Conservation (phyloP, 768 basidiomycete genomes). For the Lentinula detonsa region DNA sequence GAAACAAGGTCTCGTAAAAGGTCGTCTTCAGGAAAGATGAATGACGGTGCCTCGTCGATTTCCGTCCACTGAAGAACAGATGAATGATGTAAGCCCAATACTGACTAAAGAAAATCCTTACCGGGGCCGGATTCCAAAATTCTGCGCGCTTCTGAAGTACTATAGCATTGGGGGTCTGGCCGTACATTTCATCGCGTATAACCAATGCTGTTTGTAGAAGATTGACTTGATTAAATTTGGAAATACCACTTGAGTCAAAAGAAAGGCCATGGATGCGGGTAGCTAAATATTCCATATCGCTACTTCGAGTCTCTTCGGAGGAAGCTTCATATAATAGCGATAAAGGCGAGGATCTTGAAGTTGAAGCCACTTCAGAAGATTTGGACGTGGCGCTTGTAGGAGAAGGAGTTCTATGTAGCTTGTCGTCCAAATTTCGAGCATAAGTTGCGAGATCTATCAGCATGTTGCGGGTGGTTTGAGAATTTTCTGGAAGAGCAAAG, state of each 20-base stretch:
- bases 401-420: neutral
- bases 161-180: neutral
- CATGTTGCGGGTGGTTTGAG: neutral
- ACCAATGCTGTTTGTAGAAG: conserved; percentile 1
- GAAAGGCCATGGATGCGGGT: neutral
- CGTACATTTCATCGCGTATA: conserved; percentile 1
- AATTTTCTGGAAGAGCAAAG: conserved; percentile 1
- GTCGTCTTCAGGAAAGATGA: conserved; percentile 27
- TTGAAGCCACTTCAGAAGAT: neutral
- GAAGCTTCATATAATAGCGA: neutral
- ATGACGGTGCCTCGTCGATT: conserved; percentile 9
- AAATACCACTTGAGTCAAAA: neutral
- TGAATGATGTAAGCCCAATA: neutral
- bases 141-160: neutral
- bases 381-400: neutral
- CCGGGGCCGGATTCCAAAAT: neutral
- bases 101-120: neutral
- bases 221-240: conserved; percentile 3
- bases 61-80: neutral
- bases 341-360: neutral
- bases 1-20: conserved; percentile 37
- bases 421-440: neutral
- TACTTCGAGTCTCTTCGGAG: neutral
- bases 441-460: conserved; percentile 1
- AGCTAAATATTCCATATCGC: neutral